Base-by-base conservation (phyloP, 164 flowering plant genomes). In the Sedum album region DNA sequence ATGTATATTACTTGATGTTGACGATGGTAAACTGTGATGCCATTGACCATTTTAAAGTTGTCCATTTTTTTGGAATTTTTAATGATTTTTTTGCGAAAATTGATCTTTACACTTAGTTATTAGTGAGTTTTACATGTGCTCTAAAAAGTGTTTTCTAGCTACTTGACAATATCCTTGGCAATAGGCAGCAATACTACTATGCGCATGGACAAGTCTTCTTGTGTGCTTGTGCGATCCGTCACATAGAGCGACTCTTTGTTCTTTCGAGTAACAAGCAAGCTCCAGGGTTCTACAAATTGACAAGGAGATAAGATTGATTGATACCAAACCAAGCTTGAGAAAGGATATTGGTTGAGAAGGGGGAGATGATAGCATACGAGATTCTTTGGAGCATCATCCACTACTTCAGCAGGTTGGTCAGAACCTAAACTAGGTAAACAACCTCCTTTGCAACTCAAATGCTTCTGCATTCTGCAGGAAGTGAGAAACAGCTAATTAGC, bases 321-420 rank as follows among this genome's bases (percentile, higher is more conserved):
- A 62, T 5, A 13, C 21, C 36, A 4, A 46, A 48, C 7, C 26
- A 13, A 14, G 2, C 41, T 36, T 31, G n/a, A 28, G 31, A 31
- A 21, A 60, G n/a, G 61, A 31, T 1, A 61, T 23, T 66, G 39
- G 33, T 38, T 4, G 17, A 69, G 39, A 20, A 21, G 8, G 41
- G 28, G 20, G 17, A 44, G 15, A 44, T 11, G 18, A 44, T 44
- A 44, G 15, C 20, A 49, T 88, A 86, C 98, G 95, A 88, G 73
- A 77, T 88, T 73, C 72, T 68, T 83, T 7, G 98, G 97, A 44
- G 98, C 98, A 77, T 89, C 92, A 67, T 86, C 90, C 70, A 81
- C 95, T 67, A 94, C 98, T 85, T 91, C 94, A 62, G 98, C 97
- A 67, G 98, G 98, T 72, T 93, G 98, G 80, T 93, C 98, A 66